Evolutionary conservation across 2,329 filamentous ascomycete genomes (phyloP), one percentile per base, ranked within the genome.

Genomic region (Claviceps purpurea): DNA sequence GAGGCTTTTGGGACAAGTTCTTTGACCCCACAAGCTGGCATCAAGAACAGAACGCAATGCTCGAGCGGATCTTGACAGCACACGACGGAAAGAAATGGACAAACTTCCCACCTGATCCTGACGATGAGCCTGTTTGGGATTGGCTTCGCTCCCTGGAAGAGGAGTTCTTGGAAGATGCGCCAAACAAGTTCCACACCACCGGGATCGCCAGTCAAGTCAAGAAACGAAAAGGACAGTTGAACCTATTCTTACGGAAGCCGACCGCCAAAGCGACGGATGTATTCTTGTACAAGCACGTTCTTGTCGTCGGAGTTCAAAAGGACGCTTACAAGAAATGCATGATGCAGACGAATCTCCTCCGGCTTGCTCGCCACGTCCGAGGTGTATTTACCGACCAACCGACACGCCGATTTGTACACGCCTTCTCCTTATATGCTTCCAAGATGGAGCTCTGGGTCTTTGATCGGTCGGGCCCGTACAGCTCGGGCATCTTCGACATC

Each of bases 391-490:
- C 52, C 4, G 45, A 57, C 47, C 56, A 61, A 16, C 60, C 61
- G 2, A 58, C 57, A 1, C 59, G 60, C 26, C 53, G 56, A 2
- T 60, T 57, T 20, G 20, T 58, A 2, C 56, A 60, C 37, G 58
- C 46, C 2, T 61, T 54, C 42, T 24, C 20, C 1, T 38, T 57
- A 16, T 45, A 18, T 39, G 54, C 34, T 11, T 55, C 55, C 0
- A 55, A 39, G 20, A 55, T 60, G 50, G 59, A 62, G 49, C 49
- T 60, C 14, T 59, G 56, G 57, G 43, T 62, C 6, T 62, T 61
- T 5, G 55, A 58, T 48, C 54, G 59, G 2, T 56, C 57, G 16
- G 60, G 60, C 1, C 3, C 53, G 11, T 61, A 58, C 3, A 55
- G 56, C 48, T 55, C 54, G 2, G 58, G 51, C 1, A n/a, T 45